phyloP scores from a whole-genome alignment of 2,329 filamentous ascomycete genomes.

The Graphilbum fragrans region DNA sequence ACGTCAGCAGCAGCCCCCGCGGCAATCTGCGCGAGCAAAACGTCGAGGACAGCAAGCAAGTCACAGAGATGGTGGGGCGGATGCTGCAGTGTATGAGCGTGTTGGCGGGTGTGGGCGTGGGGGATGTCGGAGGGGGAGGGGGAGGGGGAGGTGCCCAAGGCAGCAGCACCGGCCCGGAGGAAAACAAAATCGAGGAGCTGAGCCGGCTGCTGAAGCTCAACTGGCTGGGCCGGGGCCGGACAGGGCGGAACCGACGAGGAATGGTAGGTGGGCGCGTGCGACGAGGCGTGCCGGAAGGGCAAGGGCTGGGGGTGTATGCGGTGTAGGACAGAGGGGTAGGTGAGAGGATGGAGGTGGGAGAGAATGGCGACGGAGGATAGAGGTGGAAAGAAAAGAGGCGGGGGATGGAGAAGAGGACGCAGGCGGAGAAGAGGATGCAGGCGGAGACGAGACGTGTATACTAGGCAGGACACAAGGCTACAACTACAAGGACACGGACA shows the following conservation, averaged over 20 bases:
- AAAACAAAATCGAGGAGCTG: slow-evolving; percentile 70
- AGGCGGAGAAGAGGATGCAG: no score
- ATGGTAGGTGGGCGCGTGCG: slow-evolving; percentile 63
- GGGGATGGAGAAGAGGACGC: no score
- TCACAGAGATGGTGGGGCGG: slow-evolving; percentile 86
- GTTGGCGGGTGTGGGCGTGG: slow-evolving; percentile 50
- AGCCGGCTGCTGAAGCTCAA: slow-evolving; percentile 88
- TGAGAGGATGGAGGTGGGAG: no score
- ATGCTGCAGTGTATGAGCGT: slow-evolving; percentile 97
- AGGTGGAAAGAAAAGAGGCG: no score
- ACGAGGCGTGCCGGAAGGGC: slow-evolving; percentile 17
- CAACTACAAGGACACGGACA: no score
- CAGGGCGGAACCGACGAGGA: slow-evolving; percentile 76
- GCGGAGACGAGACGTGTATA: no score
- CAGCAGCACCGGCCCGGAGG: slow-evolving; percentile 44
- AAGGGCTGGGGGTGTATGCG: not conserved
- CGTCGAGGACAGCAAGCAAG: slow-evolving; percentile 58
- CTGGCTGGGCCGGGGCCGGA: slow-evolving; percentile 84
- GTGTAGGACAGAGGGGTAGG: no score
- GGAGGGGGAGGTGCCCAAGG: not conserved
- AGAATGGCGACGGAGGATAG: no score
- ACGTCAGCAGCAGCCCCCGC: slow-evolving; percentile 8
- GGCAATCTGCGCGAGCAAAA: slow-evolving; percentile 42
- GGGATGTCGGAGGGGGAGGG: slow-evolving; percentile 35
- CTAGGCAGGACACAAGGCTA: no score